These are phyloP conservation scores for Fraxinus greggii DNA, from an alignment of 305 asterid genomes.

Conservation along the genomic window DNA sequence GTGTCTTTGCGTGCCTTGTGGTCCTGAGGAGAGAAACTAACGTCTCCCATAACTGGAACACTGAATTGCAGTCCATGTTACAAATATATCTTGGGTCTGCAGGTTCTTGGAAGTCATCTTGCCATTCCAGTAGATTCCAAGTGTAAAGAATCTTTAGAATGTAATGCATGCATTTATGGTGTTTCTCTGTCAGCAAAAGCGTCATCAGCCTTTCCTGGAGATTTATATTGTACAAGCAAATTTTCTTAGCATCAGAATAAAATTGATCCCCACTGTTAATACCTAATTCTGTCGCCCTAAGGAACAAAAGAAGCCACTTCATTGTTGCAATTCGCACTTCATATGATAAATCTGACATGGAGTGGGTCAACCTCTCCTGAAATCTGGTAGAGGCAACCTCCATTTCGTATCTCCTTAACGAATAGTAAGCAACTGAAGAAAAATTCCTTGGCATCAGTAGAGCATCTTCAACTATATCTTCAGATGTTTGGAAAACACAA, in stretches of 20 bases:
- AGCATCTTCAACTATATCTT: conserved; percentile 53
- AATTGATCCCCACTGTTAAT: conserved; percentile 31
- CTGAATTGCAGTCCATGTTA: conserved; percentile 51
- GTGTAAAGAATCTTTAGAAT: conserved; percentile 72
- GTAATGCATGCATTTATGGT: conserved; percentile 71
- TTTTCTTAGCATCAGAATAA: conserved; percentile 40
- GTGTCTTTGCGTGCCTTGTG: conserved; percentile 76
- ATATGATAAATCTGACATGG: conserved; percentile 70
- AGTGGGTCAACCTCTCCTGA: conserved; percentile 57
- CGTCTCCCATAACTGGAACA: conserved; percentile 66
- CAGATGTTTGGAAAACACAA: conserved; percentile 64
- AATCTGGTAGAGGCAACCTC: conserved; percentile 45
- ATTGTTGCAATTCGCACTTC: conserved; percentile 84
- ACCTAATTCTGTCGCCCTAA: conserved; percentile 43
- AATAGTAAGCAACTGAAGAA: conserved; percentile 41
- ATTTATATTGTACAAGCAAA: conserved; percentile 47
- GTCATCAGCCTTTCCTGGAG: conserved; percentile 57
- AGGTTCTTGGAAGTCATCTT: conserved; percentile 30
- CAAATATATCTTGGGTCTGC: conserved; percentile 43
- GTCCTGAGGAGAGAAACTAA: conserved; percentile 67
- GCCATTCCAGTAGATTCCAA: conserved; percentile 62
- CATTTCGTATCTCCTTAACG: conserved; percentile 37
- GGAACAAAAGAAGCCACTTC: conserved; percentile 78
- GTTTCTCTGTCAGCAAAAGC: conserved; percentile 69
- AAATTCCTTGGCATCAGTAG: conserved; percentile 30